Evolutionary conservation across 2,329 filamentous ascomycete species (phyloP), one percentile per base, ranked within the genome.

Genomic region (Shiraia sp.): DNA sequence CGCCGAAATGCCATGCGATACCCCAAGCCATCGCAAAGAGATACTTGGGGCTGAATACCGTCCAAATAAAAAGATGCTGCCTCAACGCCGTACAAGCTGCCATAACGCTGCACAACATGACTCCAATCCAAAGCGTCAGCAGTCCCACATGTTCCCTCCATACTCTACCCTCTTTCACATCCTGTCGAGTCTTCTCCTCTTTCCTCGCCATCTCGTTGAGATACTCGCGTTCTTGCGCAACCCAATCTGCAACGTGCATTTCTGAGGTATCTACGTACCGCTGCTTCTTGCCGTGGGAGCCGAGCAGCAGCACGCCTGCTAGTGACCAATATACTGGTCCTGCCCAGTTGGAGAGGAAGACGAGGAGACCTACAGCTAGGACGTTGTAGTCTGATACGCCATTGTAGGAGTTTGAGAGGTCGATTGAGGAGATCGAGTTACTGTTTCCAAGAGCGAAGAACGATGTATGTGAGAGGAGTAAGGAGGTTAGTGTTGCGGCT

Each of bases 1-100:
- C 52, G 8, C 79, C 64, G 47, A 91, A 65, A 79, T 99, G 92
- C 73, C 91, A 89, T 6, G 82, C 88, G 32, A 92, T 63, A 49
- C 81, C 83, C 95, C 93, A 99, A 10, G 87, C 90, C 77, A 93
- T 86, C 51, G 84, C 88, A 67, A 95, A 99, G 53, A 99, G 72
- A 68, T 91, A 97, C 70, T 97, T 99, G 0, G 93, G 93, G 51
- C 89, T 95, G 69, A 99, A 99, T 9, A 99, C 93, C 1, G 92
- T 97, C 93, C 93, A 99, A 48, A 99, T 91, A 66, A 99, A 99
- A 43, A 99, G 70, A 75, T 99, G 93, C 22, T 88, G 90, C 53
- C 92, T 77, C 63, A 99, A 69, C 6, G 81, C 77, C 33, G 87
- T 90, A 68, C 93, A 99, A 12, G 92, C 90, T 10, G 79, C 82